Conservation (phyloP, 1,284 basidiomycete species). For the Kalmanozyma brasiliensis region DNA sequence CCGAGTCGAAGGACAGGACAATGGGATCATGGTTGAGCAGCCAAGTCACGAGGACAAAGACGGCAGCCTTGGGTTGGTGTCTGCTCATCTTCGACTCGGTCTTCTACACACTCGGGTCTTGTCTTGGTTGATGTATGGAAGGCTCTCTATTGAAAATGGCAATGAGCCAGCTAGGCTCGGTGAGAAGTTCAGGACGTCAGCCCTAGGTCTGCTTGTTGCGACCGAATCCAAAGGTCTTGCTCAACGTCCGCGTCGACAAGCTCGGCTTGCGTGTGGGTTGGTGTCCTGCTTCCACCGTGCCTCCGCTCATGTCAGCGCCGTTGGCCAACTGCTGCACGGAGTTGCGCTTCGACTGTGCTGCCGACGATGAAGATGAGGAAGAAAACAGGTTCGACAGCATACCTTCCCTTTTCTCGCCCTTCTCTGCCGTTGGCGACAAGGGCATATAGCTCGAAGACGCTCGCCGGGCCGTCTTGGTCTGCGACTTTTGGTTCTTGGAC, state of each 20-base stretch:
- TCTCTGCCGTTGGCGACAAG: conserved; percentile 23
- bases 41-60: too few species aligned
- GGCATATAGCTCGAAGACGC: conserved; percentile 38
- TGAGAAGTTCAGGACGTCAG: too few species aligned
- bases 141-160: background rate
- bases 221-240: conserved; percentile 50
- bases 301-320: conserved; percentile 5
- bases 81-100: too few species aligned
- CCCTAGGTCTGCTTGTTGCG: conserved; percentile 11
- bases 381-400: conserved; percentile 40
- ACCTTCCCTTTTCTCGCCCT: conserved; percentile 34
- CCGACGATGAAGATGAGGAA: conserved; percentile 14
- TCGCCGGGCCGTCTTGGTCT: conserved; percentile 37
- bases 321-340: conserved; percentile 21
- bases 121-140: too few species aligned
- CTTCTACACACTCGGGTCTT: too few species aligned
- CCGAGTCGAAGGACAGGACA: too few species aligned
- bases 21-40: too few species aligned
- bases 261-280: conserved; percentile 42
- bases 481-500: conserved; percentile 49
- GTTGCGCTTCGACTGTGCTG: conserved; percentile 37
- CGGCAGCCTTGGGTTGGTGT: too few species aligned
- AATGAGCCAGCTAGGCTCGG: too few species aligned
- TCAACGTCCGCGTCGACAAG: conserved; percentile 31
- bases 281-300: conserved; percentile 7